Evolutionary conservation across 2,329 filamentous ascomycete genomes (phyloP).

Genomic region (Colletotrichum scovillei): DNA sequence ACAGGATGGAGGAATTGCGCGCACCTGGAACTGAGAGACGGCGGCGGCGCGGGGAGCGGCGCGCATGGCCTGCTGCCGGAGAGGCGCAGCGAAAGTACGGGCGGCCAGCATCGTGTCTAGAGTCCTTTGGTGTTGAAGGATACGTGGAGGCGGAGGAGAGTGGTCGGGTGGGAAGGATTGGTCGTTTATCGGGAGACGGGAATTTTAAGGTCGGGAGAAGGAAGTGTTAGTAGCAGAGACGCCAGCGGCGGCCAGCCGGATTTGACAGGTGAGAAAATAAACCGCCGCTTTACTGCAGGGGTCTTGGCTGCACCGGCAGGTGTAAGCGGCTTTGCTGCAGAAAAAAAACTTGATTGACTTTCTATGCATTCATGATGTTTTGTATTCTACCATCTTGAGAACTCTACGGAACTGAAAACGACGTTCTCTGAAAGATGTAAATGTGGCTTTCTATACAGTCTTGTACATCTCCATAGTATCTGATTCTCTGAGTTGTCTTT

Average conservation of each 20-base stretch:
- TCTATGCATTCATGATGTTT: too few species aligned
- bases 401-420: not conserved
- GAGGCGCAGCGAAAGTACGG: slow-evolving; percentile 80
- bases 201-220: slow-evolving; percentile 26
- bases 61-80: slow-evolving; percentile 82
- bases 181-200: slow-evolving; percentile 24
- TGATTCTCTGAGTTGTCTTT: not conserved
- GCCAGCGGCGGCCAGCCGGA: slow-evolving; percentile 11
- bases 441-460: not conserved
- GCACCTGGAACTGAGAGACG: slow-evolving; percentile 67
- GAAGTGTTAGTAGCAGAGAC: not conserved
- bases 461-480: not conserved
- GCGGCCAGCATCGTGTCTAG: slow-evolving; percentile 81
- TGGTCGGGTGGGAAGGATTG: slow-evolving; percentile 14
- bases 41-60: slow-evolving; percentile 69
- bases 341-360: not conserved
- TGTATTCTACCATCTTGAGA: too few species aligned
- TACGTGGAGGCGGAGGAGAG: slow-evolving; percentile 36
- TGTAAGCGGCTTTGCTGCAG: not conserved
- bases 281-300: slow-evolving; percentile 21
- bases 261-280: slow-evolving; percentile 20
- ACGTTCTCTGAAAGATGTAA: too few species aligned
- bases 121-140: slow-evolving; percentile 38
- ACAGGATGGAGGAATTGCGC: slow-evolving; percentile 43
- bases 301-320: not conserved